These are phyloP conservation scores for Nemania serpens DNA, from an alignment of 2,329 filamentous ascomycete species.

Conservation along the genomic window DNA sequence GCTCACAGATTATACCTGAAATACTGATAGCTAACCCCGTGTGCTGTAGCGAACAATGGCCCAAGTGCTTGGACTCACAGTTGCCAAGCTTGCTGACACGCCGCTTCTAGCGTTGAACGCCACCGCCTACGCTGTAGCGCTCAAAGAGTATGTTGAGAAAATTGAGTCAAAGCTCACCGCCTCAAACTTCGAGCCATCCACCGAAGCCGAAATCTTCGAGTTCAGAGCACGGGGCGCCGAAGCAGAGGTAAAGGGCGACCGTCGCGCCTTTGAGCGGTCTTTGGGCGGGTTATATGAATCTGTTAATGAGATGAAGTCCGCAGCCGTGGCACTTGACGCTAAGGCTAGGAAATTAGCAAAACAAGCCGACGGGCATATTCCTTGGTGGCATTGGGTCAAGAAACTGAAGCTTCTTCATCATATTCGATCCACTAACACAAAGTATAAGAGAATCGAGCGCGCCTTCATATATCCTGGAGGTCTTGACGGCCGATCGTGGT, in stretches of 20 bases:
- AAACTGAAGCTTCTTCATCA: constrained; percentile 66
- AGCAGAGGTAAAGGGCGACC: constrained; percentile 42
- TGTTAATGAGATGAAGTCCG: constrained; percentile 41
- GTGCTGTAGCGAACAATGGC: constrained; percentile 55
- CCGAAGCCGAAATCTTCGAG: constrained; percentile 40
- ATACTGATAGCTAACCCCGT: no score
- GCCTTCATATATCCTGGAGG: constrained; percentile 77
- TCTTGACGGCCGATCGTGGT: constrained; percentile 81
- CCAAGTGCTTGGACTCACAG: constrained; percentile 66
- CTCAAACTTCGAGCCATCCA: constrained; percentile 31
- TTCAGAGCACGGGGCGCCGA: constrained; percentile 33
- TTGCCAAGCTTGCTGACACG: constrained; percentile 64
- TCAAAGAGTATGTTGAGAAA: constrained; percentile 57
- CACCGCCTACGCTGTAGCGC: constrained; percentile 64
- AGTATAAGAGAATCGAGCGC: constrained; percentile 84
- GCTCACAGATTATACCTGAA: no score
- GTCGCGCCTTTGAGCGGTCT: constrained; percentile 46
- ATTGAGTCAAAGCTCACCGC: constrained; percentile 55
- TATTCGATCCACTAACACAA: constrained; percentile 71
- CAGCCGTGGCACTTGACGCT: constrained; percentile 52
- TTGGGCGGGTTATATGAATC: constrained; percentile 47
- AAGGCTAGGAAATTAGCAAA: constrained; percentile 45
- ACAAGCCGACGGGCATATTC: constrained; percentile 56
- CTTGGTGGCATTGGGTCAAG: constrained; percentile 79
- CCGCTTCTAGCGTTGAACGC: constrained; percentile 68